Evolutionary conservation across 2,329 filamentous ascomycete species (phyloP).

Genomic region (Cercospora nicotianae): DNA sequence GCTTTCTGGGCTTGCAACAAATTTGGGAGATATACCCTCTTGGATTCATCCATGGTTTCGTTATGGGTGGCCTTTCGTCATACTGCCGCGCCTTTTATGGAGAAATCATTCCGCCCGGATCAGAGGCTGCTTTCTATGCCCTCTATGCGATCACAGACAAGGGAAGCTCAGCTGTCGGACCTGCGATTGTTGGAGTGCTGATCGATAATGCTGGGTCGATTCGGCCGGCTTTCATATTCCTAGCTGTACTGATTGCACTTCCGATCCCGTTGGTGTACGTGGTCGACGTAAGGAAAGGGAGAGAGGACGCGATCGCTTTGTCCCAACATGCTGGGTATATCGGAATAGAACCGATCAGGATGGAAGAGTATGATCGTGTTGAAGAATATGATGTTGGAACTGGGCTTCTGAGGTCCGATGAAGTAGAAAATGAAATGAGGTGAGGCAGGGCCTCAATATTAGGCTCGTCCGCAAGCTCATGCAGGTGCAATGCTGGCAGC

Average conservation of each 20-base stretch:
- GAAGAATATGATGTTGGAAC: slow-evolving; percentile 7
- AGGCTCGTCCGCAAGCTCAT: too few species aligned
- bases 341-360: slow-evolving; percentile 7
- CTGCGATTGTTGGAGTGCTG: slow-evolving; percentile 83
- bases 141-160: slow-evolving; percentile 96
- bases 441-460: background rate
- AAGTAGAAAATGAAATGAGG: background rate
- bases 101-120: slow-evolving; percentile 85
- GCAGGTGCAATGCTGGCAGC: too few species aligned
- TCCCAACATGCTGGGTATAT: slow-evolving; percentile 14
- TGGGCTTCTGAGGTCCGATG: background rate
- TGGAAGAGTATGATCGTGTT: slow-evolving; percentile 24
- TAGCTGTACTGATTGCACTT: slow-evolving; percentile 73
- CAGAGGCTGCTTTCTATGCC: slow-evolving; percentile 90
- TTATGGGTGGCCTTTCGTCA: slow-evolving; percentile 80
- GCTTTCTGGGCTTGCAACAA: slow-evolving; percentile 76
- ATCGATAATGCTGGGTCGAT: slow-evolving; percentile 63
- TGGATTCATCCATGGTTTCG: slow-evolving; percentile 81
- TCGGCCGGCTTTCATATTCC: slow-evolving; percentile 73
- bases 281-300: slow-evolving; percentile 67
- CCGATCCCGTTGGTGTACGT: slow-evolving; percentile 78
- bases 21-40: slow-evolving; percentile 92
- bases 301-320: slow-evolving; percentile 36
- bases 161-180: slow-evolving; percentile 85
- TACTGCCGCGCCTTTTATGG: slow-evolving; percentile 90